Base-by-base conservation (phyloP, 805 yeast species). In the Saturnispora hagleri region DNA sequence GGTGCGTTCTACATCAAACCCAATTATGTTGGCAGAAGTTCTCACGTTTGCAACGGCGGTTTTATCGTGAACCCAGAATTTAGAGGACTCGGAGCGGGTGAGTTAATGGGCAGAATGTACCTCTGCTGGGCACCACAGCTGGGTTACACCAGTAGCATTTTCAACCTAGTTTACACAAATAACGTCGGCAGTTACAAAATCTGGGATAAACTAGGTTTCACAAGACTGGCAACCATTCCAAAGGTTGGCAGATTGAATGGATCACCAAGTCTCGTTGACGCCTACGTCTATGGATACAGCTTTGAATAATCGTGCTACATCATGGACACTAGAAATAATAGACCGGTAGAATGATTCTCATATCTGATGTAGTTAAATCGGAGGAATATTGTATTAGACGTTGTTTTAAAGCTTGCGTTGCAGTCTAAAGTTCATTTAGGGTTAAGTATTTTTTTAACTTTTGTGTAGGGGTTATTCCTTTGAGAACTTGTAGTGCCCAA, bases 11-110 rank as follows among this genome's bases (percentile, higher is more conserved):
- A 84, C 65, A 73, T 89, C 60, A 89, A 86, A 62, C 96, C 98
- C 17, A 90, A 90, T 66, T 90, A 89, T 63, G 68, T 73, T 2
- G 96, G 95, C 8, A 76, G 96, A 53, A 83, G 91, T 56, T 80
- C 93, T 0, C 97, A 90, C 61, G 83, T 80, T 28, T 88, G 96
- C 61, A 90, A 90, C 64, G 97, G 82, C 0, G 96, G 95, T 0
- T 90, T 90, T 62, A 63, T 89, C 10, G 96, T 90, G 6, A 77
- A 77, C 53, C 71, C 73, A 8, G 56, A 56, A 0, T 69, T 70
- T 26, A 74, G 97, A 55, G 93, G 95, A 0, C 65, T 73, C 46
- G 58, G 67, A 13, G 66, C 87, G 15, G 97, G 96, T 1, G 73
- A 69, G 35, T 75, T 75, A n/a, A 62, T 90, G 62, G 97, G 95